phyloP scores from a whole-genome alignment of 1,284 basidiomycete genomes.

The Salmacisia buchloeana region DNA sequence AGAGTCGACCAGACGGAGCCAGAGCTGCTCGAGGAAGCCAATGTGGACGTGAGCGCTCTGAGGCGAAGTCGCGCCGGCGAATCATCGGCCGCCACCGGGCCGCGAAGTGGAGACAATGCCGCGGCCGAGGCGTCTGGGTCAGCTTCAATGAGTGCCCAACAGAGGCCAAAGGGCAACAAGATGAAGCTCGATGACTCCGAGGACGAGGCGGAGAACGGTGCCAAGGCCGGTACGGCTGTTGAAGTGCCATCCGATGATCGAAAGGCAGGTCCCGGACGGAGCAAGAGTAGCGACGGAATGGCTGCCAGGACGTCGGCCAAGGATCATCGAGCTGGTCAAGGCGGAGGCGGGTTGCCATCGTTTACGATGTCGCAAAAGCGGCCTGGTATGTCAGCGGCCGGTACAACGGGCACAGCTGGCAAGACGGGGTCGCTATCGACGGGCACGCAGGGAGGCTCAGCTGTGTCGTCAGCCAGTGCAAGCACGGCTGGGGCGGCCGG shows the following conservation, averaged over 20 bases:
- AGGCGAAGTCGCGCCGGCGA: no score
- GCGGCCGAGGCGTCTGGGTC: no score
- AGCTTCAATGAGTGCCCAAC: background rate
- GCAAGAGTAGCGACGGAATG: background rate
- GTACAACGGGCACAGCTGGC: background rate
- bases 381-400: slow-evolving; percentile 2
- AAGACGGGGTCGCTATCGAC: background rate
- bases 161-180: background rate
- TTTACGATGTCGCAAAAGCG: background rate
- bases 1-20: no score
- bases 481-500: no score
- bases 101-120: no score
- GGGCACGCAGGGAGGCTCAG: no score
- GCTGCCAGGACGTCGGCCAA: background rate
- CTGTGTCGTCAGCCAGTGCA: no score
- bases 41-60: no score
- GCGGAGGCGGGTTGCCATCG: no score
- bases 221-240: background rate
- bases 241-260: background rate
- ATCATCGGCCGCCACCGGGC: no score
- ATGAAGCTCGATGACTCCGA: background rate
- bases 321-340: background rate
- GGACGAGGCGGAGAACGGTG: background rate
- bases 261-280: background rate
- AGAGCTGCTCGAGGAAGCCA: no score